Conservation (phyloP, 805 yeast species). For the Metschnikowia matae region DNA sequence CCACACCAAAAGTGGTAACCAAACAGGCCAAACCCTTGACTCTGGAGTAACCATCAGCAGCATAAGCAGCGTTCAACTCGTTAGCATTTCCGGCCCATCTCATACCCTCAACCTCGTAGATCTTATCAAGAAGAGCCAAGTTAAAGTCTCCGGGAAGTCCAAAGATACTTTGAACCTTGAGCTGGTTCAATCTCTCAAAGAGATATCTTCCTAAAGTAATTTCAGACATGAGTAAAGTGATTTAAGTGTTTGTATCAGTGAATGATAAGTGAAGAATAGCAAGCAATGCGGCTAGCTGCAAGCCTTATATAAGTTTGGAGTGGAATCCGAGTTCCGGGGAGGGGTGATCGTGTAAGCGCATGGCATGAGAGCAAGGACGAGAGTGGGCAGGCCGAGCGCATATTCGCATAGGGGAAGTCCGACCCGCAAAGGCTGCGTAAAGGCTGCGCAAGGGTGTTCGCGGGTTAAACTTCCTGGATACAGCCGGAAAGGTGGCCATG, state of each 20-base stretch:
- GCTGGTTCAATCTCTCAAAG: constrained; percentile 74
- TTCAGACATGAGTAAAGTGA: constrained; percentile 26
- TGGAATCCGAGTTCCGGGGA: neutral
- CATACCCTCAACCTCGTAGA: constrained; percentile 69
- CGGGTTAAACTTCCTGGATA: neutral
- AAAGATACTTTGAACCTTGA: constrained; percentile 65
- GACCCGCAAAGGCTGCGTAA: neutral
- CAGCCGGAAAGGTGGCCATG: neutral
- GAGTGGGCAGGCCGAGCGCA: neutral
- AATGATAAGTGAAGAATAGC: neutral
- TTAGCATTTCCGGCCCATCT: constrained; percentile 92
- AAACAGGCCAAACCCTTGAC: constrained; percentile 71
- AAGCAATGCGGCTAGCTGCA: neutral
- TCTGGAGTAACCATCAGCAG: constrained; percentile 87
- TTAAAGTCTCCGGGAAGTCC: constrained; percentile 85
- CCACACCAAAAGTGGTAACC: constrained; percentile 87
- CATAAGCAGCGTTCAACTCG: constrained; percentile 84
- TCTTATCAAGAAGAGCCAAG: constrained; percentile 64
- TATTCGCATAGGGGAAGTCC: neutral
- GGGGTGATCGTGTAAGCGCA: constrained; percentile 7
- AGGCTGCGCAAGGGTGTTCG: no score
- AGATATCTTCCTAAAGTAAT: constrained; percentile 72
- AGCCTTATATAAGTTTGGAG: neutral
- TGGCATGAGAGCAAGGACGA: constrained; percentile 7
- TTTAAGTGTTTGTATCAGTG: neutral